phyloP scores from a whole-genome alignment of 1,139 yeast genomes.

The Taphrina deformans region DNA sequence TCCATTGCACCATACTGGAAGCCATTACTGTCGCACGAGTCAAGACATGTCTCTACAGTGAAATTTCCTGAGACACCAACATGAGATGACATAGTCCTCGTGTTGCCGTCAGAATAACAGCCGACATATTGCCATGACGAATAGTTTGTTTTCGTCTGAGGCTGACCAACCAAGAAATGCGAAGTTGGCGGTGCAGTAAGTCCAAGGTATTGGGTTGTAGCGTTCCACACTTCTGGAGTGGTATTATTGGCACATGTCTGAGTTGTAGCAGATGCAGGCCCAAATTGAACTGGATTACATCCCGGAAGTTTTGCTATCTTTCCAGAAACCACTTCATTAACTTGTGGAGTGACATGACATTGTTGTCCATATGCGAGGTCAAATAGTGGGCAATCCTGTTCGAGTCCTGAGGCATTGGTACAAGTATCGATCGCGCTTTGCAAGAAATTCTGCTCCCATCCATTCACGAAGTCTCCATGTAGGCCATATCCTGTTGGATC shows the following conservation, averaged over 20 bases:
- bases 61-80: conserved; percentile 13
- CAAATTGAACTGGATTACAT: conserved; percentile 29
- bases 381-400: conserved; percentile 34
- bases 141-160: conserved; percentile 6
- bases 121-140: conserved; percentile 28
- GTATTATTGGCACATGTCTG: conserved; percentile 16
- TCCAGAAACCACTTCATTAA: conserved; percentile 29
- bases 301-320: conserved; percentile 30
- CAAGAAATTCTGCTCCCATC: conserved; percentile 34
- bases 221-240: conserved; percentile 19
- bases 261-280: conserved; percentile 15
- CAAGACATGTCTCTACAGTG: conserved; percentile 30
- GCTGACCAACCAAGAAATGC: conserved; percentile 20
- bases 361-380: conserved; percentile 14
- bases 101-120: conserved; percentile 22
- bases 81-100: conserved; percentile 6
- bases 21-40: conserved; percentile 20
- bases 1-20: conserved; percentile 33
- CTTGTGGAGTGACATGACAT: conserved; percentile 24
- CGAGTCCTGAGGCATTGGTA: conserved; percentile 31
- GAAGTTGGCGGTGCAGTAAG: conserved; percentile 19
- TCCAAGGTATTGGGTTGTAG: conserved; percentile 19
- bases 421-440: conserved; percentile 35
- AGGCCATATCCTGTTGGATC: conserved; percentile 36
- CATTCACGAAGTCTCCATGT: conserved; percentile 36